Evolutionary conservation across 768 basidiomycete species (phyloP), one percentile per base, ranked within the genome.

Genomic region (Suillus paluster): DNA sequence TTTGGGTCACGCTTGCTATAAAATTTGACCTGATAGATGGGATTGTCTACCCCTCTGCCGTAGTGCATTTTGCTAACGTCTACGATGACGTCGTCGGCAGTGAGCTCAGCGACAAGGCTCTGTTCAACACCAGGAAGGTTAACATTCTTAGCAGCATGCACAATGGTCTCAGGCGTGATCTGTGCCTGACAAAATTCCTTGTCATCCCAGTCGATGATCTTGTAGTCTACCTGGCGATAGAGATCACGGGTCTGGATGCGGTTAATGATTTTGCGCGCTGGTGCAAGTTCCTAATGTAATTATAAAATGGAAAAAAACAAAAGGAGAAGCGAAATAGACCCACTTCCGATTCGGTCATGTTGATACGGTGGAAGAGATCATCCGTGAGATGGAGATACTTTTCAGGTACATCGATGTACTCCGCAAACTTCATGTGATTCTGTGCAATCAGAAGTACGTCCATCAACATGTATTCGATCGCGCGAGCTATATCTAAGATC

Each of bases 391-490:
- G 77, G 3, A 93, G 66, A 60, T 84, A 94, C 58, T 80, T 77
- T 58, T 83, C 77, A 0, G 91, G 87, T 19, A 90, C 71, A 30
- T 80, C 71, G 17, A 93, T 81, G 5, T 77, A 75, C 1, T 80
- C 71, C 0, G 89, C 85, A 53, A 94, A 82, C 48, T 86, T 79
- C 70, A 94, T 71, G 61, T 82, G 60, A 0, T 86, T 82, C 41
- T 95, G 90, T 0, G 93, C 93, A 0, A 77, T 75, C 1, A 88
- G 74, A n/a, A 95, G 80, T 0, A 83, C 90, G 66, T 94, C 92
- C 15, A 92, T 80, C n/a, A 94, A 78, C 93, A 94, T 94, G 68
- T 88, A 84, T 71, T 93, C 93, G 56, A 94, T 88, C 0, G 90
- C 86, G 66, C 84, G 89, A 4, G 90, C 91, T 90, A 38, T 39